Evolutionary conservation across 2,329 filamentous ascomycete genomes (phyloP).

Genomic region (Phoma herbarum): DNA sequence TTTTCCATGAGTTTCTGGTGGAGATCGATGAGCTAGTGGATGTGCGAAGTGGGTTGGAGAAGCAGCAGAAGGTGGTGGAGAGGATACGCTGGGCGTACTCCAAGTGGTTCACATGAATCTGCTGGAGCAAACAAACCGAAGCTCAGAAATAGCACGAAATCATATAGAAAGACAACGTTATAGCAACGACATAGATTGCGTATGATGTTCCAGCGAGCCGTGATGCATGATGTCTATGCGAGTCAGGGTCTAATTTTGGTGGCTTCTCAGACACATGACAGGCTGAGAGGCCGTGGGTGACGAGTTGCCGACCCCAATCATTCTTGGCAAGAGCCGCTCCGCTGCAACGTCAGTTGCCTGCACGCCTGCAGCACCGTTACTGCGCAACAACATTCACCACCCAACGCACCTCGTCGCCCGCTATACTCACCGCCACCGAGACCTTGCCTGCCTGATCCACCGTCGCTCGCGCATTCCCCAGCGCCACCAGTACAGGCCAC

Average conservation of each 20-base stretch:
- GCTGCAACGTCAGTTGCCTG: conserved; percentile 15
- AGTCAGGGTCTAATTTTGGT: background rate
- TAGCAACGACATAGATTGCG: background rate
- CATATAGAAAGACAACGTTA: background rate
- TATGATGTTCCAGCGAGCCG: background rate
- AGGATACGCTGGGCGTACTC: conserved; percentile 91
- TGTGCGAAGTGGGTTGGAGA: conserved; percentile 76
- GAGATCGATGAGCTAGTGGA: conserved; percentile 88
- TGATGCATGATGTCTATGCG: background rate
- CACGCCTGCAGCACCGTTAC: conserved; percentile 13
- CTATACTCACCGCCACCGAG: conserved; percentile 6
- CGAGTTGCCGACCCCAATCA: background rate
- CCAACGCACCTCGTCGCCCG: background rate
- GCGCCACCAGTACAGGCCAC: conserved; percentile 18
- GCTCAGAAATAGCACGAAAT: background rate
- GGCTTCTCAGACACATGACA: conserved; percentile 3
- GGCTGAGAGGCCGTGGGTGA: conserved; percentile 1
- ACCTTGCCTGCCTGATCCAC: background rate
- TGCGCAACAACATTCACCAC: conserved; percentile 12
- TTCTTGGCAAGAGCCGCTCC: background rate
- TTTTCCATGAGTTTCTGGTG: conserved; percentile 85
- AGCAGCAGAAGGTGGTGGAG: conserved; percentile 80
- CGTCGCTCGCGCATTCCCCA: conserved; percentile 4
- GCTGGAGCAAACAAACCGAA: background rate
- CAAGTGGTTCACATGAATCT: conserved; percentile 65